These are phyloP conservation scores for Pulveroboletus sp. DNA, from an alignment of 768 basidiomycete species.

Conservation along the genomic window DNA sequence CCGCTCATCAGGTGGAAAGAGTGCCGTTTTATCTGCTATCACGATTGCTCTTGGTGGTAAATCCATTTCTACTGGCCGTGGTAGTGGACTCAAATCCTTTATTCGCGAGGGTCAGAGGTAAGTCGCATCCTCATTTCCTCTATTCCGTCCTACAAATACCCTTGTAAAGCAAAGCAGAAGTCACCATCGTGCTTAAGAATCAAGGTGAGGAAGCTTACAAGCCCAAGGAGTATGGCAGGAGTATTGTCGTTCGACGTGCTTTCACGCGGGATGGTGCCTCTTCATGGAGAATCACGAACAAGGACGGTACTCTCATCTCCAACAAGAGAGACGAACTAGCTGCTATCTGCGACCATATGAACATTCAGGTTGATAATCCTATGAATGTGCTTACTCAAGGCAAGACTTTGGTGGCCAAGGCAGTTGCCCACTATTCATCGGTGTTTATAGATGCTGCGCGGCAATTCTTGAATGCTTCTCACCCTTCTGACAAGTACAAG, in stretches of 20 bases:
- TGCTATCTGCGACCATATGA: slow-evolving; percentile 91
- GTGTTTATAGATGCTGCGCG: slow-evolving; percentile 31
- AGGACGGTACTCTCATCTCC: slow-evolving; percentile 60
- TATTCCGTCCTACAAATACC: slow-evolving; percentile 35
- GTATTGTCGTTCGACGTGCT: slow-evolving; percentile 77
- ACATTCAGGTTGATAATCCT: slow-evolving; percentile 94
- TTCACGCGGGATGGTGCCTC: slow-evolving; percentile 75
- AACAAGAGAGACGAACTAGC: slow-evolving; percentile 81
- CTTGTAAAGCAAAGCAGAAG: slow-evolving; percentile 44
- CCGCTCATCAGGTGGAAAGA: slow-evolving; percentile 73
- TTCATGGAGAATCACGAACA: slow-evolving; percentile 77
- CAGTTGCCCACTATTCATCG: background rate
- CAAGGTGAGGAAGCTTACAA: slow-evolving; percentile 87
- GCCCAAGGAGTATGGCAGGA: slow-evolving; percentile 78
- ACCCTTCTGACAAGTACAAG: slow-evolving; percentile 83
- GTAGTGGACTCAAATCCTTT: slow-evolving; percentile 76
- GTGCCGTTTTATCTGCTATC: slow-evolving; percentile 89
- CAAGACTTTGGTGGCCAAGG: slow-evolving; percentile 12
- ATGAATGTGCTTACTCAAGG: slow-evolving; percentile 93
- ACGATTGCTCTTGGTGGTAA: slow-evolving; percentile 93
- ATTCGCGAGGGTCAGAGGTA: slow-evolving; percentile 81
- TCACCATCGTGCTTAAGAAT: slow-evolving; percentile 82
- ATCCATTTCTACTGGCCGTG: slow-evolving; percentile 86
- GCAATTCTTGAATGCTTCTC: slow-evolving; percentile 82
- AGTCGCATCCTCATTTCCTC: slow-evolving; percentile 13